Evolutionary conservation across 73 alveolate species (phyloP), one percentile per base, ranked within the genome.

Genomic region (Symbiodinium natans): DNA sequence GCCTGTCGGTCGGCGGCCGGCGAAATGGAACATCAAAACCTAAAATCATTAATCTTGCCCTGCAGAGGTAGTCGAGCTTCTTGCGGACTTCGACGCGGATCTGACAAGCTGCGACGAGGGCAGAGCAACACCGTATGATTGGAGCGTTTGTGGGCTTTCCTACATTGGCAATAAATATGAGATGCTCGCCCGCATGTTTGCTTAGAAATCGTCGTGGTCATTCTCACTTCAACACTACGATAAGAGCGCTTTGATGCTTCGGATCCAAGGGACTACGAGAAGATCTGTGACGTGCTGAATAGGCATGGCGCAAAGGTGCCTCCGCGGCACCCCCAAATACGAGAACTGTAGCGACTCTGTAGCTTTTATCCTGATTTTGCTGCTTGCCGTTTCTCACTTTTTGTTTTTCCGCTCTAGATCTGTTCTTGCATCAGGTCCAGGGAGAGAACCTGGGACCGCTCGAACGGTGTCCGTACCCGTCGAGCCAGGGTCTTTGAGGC

Each of bases 401-500:
- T 3, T 41, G 25, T 15, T 27, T 39, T 27, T 21, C 13, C 13
- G 74, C 29, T 15, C 21, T 21, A 13, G 74, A 54, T 54, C 29
- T 21, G 74, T 54, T 13, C 13, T 21, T 15, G 74, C 13, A 7
- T 39, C 82, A 86, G 93, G 93, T 86, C 38, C 93, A 86, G 29
- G 93, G 93, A 38, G 40, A 17, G 93, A 52, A 75, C 56, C 21
- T 54, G 82, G 93, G 93, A 9, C 93, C 93, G 29, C n/a, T 86
- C 54, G 93, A 86, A 29, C 93, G 93, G 1, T 86, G 93, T 31
- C 93, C 93, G 31, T 86, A 86, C 83, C 93, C 93, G 9, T 86
- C 93, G 56, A 86, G 93, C 42, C 77, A 31, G 80, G 43, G 15
- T 27, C 40, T 31, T 77, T 13, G 54, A 77, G 54, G 48, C 29